These are phyloP conservation scores for Tetrapisispora phaffii DNA, from an alignment of 805 yeast genomes.

Conservation along the genomic window DNA sequence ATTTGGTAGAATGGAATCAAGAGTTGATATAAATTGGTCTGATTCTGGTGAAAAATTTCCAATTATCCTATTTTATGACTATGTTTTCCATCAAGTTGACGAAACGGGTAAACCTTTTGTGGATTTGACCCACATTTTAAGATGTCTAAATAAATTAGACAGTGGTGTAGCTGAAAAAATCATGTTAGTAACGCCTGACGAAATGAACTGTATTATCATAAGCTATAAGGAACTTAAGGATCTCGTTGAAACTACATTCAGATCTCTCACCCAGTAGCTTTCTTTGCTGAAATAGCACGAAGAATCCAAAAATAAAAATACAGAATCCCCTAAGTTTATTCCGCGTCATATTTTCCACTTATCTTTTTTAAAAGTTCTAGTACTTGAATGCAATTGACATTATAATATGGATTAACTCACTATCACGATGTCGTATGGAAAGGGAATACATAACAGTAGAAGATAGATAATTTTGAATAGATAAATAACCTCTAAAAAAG, in stretches of 20 bases:
- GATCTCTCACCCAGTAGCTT: constrained; percentile 27
- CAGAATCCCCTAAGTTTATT: too few relatives aligned
- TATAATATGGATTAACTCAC: too few relatives aligned
- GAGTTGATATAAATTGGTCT: constrained; percentile 50
- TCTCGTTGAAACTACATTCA: constrained; percentile 58
- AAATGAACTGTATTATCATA: constrained; percentile 73
- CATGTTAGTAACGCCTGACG: constrained; percentile 73
- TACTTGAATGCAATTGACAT: too few relatives aligned
- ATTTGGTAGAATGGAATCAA: constrained; percentile 60
- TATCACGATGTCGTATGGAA: too few relatives aligned
- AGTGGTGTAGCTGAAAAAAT: constrained; percentile 83
- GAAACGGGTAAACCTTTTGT: constrained; percentile 67
- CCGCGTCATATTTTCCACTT: too few relatives aligned
- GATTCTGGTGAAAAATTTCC: constrained; percentile 71
- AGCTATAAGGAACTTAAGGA: constrained; percentile 76
- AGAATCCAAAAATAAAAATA: too few relatives aligned
- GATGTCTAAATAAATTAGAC: constrained; percentile 77
- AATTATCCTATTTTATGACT: constrained; percentile 67
- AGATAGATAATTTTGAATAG: not conserved
- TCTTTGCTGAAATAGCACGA: too few relatives aligned
- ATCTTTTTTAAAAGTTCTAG: too few relatives aligned
- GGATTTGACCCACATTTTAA: constrained; percentile 73
- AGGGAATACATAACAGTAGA: not conserved
- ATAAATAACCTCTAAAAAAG: constrained; percentile 1
- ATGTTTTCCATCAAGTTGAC: constrained; percentile 75